Conservation (phyloP, 2,329 filamentous ascomycete species). For the Talaromyces sp. region DNA sequence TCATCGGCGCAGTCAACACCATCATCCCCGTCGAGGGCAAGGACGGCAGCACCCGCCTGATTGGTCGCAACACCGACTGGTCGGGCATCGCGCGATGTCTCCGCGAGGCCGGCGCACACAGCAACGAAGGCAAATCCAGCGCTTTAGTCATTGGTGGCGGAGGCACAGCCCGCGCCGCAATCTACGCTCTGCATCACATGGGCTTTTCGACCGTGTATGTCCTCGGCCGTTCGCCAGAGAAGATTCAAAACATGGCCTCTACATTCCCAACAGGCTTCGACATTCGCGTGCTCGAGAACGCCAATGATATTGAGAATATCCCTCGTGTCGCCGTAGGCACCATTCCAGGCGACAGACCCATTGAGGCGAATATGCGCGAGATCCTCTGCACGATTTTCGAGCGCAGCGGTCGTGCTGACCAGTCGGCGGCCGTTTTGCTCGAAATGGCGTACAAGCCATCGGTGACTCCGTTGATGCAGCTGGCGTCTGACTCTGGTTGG, state of each 20-base stretch:
- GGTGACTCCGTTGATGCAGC: constrained; percentile 77
- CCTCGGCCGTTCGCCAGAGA: constrained; percentile 69
- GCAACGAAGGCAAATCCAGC: constrained; percentile 42
- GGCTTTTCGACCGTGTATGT: constrained; percentile 84
- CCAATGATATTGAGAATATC: constrained; percentile 51
- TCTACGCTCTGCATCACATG: constrained; percentile 81
- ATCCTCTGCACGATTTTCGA: constrained; percentile 57
- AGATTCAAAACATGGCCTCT: constrained; percentile 63
- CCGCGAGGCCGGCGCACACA: constrained; percentile 61
- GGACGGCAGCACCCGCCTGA: constrained; percentile 51
- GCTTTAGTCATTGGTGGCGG: constrained; percentile 87
- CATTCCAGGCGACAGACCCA: constrained; percentile 81
- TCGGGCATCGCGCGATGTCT: constrained; percentile 82
- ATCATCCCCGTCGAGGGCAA: constrained; percentile 62
- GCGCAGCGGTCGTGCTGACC: constrained; percentile 33
- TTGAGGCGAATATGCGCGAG: constrained; percentile 67
- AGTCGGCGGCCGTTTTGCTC: constrained; percentile 61
- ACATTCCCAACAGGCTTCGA: constrained; percentile 73
- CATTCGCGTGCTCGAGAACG: constrained; percentile 59
- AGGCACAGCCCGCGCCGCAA: constrained; percentile 85
- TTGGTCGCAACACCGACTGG: constrained; percentile 96
- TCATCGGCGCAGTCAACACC: constrained; percentile 93
- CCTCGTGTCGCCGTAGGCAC: constrained; percentile 79
- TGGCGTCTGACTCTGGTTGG: constrained; percentile 78
- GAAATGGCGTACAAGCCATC: constrained; percentile 97